phyloP scores from a whole-genome alignment of 176 grass and related monocot genomes.

The Triticum turgidum region DNA sequence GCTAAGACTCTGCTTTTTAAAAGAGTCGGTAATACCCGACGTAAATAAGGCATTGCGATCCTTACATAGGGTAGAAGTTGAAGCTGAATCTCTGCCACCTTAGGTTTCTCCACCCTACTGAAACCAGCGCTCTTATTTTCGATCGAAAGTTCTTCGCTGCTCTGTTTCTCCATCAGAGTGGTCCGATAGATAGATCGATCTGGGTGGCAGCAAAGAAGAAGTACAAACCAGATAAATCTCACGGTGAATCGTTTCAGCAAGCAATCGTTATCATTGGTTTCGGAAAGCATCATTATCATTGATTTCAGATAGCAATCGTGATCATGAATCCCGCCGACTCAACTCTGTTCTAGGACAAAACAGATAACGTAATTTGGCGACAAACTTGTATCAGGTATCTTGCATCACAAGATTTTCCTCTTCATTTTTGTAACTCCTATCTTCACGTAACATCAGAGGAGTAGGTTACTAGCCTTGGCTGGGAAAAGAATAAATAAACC shows the following conservation, averaged over 20 bases:
- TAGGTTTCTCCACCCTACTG: not conserved
- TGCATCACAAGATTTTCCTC: not conserved
- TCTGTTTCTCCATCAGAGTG: not conserved
- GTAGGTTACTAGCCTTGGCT: not conserved
- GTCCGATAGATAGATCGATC: not conserved
- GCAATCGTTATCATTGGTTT: too few species aligned
- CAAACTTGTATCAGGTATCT: not conserved
- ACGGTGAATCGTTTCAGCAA: too few species aligned
- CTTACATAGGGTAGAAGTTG: constrained; percentile 1
- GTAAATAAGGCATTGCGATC: not conserved
- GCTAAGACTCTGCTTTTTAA: not conserved
- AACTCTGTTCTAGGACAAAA: not conserved
- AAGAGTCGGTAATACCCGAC: not conserved
- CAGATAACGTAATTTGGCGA: not conserved
- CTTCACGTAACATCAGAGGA: too few species aligned
- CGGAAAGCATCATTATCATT: too few species aligned
- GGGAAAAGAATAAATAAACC: not conserved
- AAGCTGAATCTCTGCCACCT: not conserved
- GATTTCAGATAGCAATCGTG: not conserved
- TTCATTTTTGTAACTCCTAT: too few species aligned
- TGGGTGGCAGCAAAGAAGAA: not conserved
- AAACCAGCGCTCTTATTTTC: not conserved
- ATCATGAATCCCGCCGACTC: not conserved
- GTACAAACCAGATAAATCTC: not conserved
- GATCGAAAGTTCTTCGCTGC: not conserved